Evolutionary conservation across 169 alveolate genomes (phyloP).

Genomic region (Plasmodium gaboni): DNA sequence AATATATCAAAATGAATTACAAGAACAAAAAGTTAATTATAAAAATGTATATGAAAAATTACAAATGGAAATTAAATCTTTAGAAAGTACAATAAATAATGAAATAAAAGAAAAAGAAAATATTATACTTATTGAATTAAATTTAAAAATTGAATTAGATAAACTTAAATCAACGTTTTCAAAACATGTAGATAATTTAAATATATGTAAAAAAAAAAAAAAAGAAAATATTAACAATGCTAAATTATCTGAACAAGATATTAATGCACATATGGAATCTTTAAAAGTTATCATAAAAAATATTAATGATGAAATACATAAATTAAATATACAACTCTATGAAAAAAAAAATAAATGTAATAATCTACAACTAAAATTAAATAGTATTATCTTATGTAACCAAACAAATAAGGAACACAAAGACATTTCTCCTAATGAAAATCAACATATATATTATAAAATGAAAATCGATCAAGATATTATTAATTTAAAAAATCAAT

Average conservation of each 20-base stretch:
- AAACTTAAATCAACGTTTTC: slow-evolving; percentile 34
- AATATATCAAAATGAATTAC: slow-evolving; percentile 25
- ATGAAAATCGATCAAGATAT: slow-evolving; percentile 71
- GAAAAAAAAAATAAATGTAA: slow-evolving; percentile 58
- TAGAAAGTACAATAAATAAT: slow-evolving; percentile 26
- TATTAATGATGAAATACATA: slow-evolving; percentile 66
- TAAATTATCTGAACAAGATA: slow-evolving; percentile 64
- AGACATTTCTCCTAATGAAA: neutral
- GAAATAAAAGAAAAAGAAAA: slow-evolving; percentile 75
- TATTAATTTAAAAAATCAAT: slow-evolving; percentile 27
- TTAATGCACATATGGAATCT: slow-evolving; percentile 56
- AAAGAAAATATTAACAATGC: slow-evolving; percentile 23
- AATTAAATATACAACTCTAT: slow-evolving; percentile 26
- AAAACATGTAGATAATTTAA: slow-evolving; percentile 53
- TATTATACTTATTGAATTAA: slow-evolving; percentile 50
- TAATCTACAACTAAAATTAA: slow-evolving; percentile 50
- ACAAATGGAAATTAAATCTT: slow-evolving; percentile 56
- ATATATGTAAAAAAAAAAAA: slow-evolving; percentile 28
- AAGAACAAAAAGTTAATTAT: slow-evolving; percentile 26
- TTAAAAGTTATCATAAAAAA: slow-evolving; percentile 42
- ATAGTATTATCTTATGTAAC: neutral
- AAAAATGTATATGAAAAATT: slow-evolving; percentile 18
- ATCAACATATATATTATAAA: slow-evolving; percentile 39
- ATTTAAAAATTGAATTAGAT: slow-evolving; percentile 62
- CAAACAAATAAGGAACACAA: slow-evolving; percentile 2